Conservation (phyloP, 2,329 filamentous ascomycete genomes). For the Madurella mycetomatis region DNA sequence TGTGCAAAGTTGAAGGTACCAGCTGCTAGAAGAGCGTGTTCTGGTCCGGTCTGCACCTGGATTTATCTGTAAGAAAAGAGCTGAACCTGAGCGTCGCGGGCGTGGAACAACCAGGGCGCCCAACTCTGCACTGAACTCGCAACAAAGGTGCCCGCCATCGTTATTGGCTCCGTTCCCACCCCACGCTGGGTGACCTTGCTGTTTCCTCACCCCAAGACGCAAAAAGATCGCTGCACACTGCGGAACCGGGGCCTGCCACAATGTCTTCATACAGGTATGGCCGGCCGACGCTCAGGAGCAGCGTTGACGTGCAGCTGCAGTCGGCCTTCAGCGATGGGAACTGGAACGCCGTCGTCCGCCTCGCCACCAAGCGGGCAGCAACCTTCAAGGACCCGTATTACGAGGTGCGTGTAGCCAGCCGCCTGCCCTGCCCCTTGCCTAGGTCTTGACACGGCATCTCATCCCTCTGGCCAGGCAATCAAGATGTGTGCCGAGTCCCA, state of each 20-base stretch:
- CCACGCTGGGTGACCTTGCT: not conserved
- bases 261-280: constrained; percentile 29
- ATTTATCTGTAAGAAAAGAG: no score
- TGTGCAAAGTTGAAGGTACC: not conserved
- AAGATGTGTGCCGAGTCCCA: constrained; percentile 49
- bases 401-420: constrained; percentile 37
- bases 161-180: not conserved
- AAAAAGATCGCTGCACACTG: not conserved
- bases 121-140: not conserved
- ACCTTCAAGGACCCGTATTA: constrained; percentile 52
- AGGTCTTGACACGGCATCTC: not conserved
- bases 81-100: no score
- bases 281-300: constrained; percentile 42
- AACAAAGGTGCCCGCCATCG: not conserved
- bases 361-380: constrained; percentile 49
- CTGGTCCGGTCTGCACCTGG: not conserved
- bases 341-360: constrained; percentile 47
- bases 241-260: constrained; percentile 1
- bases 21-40: not conserved
- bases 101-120: no score
- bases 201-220: not conserved
- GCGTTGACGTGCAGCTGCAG: constrained; percentile 52
- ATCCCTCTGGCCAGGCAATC: constrained; percentile 34
- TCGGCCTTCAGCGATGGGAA: constrained; percentile 51
- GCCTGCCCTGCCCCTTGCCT: not conserved